These are phyloP conservation scores for Epichloe typhina DNA, from an alignment of 2,329 filamentous ascomycete species.

Conservation along the genomic window DNA sequence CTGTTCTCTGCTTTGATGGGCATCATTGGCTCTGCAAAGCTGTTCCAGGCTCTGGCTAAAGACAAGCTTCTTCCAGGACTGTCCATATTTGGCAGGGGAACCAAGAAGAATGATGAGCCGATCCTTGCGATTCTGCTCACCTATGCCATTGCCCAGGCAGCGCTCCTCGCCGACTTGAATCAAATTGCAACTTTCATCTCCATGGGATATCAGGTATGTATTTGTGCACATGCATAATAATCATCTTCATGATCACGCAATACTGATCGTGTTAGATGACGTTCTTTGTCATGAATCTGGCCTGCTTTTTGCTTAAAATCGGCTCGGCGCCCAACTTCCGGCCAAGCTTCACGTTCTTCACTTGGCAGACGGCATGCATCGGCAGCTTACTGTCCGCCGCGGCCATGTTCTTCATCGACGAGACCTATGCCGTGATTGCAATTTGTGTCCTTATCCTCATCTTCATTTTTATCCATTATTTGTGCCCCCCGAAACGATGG, in stretches of 20 bases:
- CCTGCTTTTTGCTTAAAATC: slow-evolving; percentile 76
- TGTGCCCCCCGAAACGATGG: slow-evolving; percentile 76
- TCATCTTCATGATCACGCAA: no score
- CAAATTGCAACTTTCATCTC: slow-evolving; percentile 82
- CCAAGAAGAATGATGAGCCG: slow-evolving; percentile 59
- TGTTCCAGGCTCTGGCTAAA: slow-evolving; percentile 69
- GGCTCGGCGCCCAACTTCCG: slow-evolving; percentile 81
- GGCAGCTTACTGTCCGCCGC: slow-evolving; percentile 64
- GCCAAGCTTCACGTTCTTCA: slow-evolving; percentile 81
- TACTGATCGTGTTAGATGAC: slow-evolving; percentile 48
- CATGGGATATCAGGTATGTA: slow-evolving; percentile 64
- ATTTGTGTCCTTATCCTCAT: slow-evolving; percentile 62
- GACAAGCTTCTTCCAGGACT: slow-evolving; percentile 70
- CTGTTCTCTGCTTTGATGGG: slow-evolving; percentile 84
- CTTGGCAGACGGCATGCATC: slow-evolving; percentile 64
- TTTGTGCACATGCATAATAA: neutral
- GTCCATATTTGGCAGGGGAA: slow-evolving; percentile 60
- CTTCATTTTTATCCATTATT: slow-evolving; percentile 76
- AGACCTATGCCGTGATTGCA: slow-evolving; percentile 63
- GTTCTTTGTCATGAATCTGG: slow-evolving; percentile 77
- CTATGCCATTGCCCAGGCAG: slow-evolving; percentile 61
- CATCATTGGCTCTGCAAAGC: slow-evolving; percentile 70
- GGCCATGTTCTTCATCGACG: slow-evolving; percentile 86
- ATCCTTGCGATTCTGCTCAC: slow-evolving; percentile 64
- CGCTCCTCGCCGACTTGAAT: slow-evolving; percentile 73